A percentile compares a stretch with the other conserved stretches of the same genome.
These are phyloP conservation scores for Penstemon eatonii DNA, from an alignment of 257 asterid genomes.

Conservation along the genomic window DNA sequence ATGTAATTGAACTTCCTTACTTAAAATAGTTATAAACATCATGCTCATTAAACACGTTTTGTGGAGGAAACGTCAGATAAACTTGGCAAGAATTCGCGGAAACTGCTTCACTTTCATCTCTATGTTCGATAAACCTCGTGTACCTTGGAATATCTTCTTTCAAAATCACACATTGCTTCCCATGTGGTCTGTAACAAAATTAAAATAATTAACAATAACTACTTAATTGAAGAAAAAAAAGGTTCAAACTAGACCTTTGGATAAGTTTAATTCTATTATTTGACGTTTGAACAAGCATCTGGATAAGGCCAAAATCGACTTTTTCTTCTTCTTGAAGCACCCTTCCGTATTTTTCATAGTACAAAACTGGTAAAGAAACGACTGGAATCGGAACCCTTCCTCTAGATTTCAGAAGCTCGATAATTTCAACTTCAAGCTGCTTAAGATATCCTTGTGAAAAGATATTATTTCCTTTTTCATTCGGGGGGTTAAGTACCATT, in stretches of 20 bases:
- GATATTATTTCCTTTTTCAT: background rate
- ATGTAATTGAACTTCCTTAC: constrained; percentile 21
- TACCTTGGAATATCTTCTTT: constrained; percentile 24
- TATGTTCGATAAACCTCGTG: constrained; percentile 14
- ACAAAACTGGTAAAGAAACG: constrained; percentile 33
- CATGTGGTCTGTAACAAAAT: constrained; percentile 25
- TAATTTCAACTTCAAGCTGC: constrained; percentile 32
- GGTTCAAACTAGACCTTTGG: constrained; percentile 17
- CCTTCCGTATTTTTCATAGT: constrained; percentile 35
- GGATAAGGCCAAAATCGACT: constrained; percentile 11
- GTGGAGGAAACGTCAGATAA: constrained; percentile 37
- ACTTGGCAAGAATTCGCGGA: constrained; percentile 23
- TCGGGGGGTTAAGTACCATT: constrained; percentile 32
- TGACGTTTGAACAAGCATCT: constrained; percentile 30
- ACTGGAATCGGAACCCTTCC: constrained; percentile 37
- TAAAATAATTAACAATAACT: background rate
- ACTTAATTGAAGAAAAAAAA: background rate
- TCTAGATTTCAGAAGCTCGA: constrained; percentile 29
- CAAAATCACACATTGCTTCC: constrained; percentile 32
- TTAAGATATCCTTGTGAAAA: constrained; percentile 24
- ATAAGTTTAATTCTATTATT: constrained; percentile 23
- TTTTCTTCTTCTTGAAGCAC: constrained; percentile 27
- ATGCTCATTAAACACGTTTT: constrained; percentile 26
- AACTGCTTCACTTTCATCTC: background rate
- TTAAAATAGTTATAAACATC: constrained; percentile 32